Evolutionary conservation across 2,329 filamentous ascomycete species (phyloP).

Genomic region (Botrytis pseudocinerea): DNA sequence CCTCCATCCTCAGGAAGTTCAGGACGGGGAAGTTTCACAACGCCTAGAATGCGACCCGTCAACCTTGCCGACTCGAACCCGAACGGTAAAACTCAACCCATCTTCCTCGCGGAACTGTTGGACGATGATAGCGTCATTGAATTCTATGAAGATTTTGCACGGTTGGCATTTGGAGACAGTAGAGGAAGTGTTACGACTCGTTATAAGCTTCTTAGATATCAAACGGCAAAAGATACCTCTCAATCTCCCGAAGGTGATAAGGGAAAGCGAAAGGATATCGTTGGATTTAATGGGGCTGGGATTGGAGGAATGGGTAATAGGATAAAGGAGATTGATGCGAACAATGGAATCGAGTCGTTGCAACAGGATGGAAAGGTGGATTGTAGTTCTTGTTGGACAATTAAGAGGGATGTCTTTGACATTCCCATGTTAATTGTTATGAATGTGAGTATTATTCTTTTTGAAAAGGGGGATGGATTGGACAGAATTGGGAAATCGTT

Average conservation of each 20-base stretch:
- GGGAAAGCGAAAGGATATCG: conserved; percentile 27
- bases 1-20: conserved; percentile 35
- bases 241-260: conserved; percentile 28
- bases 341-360: conserved; percentile 78
- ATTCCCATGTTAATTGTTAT: conserved; percentile 98
- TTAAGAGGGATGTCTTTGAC: conserved; percentile 95
- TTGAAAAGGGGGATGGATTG: conserved; percentile 23
- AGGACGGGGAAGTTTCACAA: conserved; percentile 49
- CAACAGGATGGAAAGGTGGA: conserved; percentile 89
- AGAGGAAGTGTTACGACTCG: conserved; percentile 80
- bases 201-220: conserved; percentile 88
- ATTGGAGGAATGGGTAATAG: conserved; percentile 50
- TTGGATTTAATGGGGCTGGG: conserved; percentile 27
- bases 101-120: conserved; percentile 88
- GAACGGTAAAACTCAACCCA: conserved; percentile 63
- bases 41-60: conserved; percentile 52
- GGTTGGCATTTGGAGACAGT: conserved; percentile 88
- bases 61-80: conserved; percentile 44
- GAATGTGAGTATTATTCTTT: conserved; percentile 70
- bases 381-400: conserved; percentile 95
- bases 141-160: conserved; percentile 94
- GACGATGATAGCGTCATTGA: conserved; percentile 92
- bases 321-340: conserved; percentile 65
- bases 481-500: background rate
- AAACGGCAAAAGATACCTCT: conserved; percentile 60